These are phyloP conservation scores for Xylaria sp. DNA, from an alignment of 2,329 filamentous ascomycete species.

Conservation along the genomic window DNA sequence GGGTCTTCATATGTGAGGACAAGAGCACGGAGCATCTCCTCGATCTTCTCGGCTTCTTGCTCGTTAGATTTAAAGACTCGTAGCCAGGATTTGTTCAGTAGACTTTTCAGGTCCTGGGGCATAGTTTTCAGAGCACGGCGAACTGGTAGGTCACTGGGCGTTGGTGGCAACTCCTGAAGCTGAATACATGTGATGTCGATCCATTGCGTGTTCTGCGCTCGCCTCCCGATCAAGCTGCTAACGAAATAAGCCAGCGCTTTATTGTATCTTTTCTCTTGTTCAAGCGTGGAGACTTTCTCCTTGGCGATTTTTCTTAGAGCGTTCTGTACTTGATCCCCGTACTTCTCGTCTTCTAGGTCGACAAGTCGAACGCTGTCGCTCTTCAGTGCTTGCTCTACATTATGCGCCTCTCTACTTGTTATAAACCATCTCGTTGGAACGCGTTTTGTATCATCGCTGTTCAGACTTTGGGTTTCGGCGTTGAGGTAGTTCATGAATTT, in stretches of 20 bases:
- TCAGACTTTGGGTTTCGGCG: slow-evolving; percentile 46
- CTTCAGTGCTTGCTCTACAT: slow-evolving; percentile 49
- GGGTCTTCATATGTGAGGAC: slow-evolving; percentile 57
- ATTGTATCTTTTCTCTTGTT: slow-evolving; percentile 54
- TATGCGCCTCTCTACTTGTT: slow-evolving; percentile 53
- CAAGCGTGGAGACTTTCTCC: slow-evolving; percentile 51
- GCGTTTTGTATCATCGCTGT: slow-evolving; percentile 41
- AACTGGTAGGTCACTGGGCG: slow-evolving; percentile 54
- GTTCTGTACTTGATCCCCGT: slow-evolving; percentile 53
- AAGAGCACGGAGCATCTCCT: slow-evolving; percentile 56
- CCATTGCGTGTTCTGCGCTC: slow-evolving; percentile 58
- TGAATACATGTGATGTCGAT: slow-evolving; percentile 58
- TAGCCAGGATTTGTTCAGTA: slow-evolving; percentile 54
- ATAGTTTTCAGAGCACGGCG: slow-evolving; percentile 54
- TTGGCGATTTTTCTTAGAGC: slow-evolving; percentile 53
- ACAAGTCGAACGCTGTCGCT: slow-evolving; percentile 49
- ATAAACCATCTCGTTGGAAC: slow-evolving; percentile 54
- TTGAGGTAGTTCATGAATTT: slow-evolving; percentile 52
- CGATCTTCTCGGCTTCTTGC: slow-evolving; percentile 52
- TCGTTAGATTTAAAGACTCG: slow-evolving; percentile 52
- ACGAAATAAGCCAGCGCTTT: slow-evolving; percentile 57
- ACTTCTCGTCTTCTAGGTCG: slow-evolving; percentile 54
- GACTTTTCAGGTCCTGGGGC: slow-evolving; percentile 53
- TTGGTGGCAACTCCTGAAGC: slow-evolving; percentile 53
- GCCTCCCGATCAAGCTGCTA: slow-evolving; percentile 55